Evolutionary conservation across 306 rosid species (phyloP).

Genomic region (Leucaena leucocephala): DNA sequence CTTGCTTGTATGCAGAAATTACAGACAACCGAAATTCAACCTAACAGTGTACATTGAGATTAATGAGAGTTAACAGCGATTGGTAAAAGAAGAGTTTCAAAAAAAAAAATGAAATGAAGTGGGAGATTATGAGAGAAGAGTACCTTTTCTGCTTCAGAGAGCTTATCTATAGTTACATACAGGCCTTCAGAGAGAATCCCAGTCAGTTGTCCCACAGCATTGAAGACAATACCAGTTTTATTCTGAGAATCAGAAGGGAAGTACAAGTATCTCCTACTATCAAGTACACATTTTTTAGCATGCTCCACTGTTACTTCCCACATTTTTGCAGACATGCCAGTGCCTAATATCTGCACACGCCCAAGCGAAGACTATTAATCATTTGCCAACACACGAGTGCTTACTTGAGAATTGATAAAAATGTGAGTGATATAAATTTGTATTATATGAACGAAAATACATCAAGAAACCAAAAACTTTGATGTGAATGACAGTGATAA

Average conservation of each 20-base stretch:
- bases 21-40: constrained; percentile 71
- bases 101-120: background rate
- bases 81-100: constrained; percentile 14
- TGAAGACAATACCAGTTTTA: constrained; percentile 79
- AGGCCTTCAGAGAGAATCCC: constrained; percentile 72
- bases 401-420: constrained; percentile 3
- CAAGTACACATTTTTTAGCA: constrained; percentile 83
- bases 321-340: constrained; percentile 99
- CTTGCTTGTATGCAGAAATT: constrained; percentile 63
- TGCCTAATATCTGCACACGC: constrained; percentile 76
- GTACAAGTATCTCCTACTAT: constrained; percentile 51
- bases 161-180: constrained; percentile 65
- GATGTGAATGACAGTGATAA: no score
- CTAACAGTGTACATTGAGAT: constrained; percentile 47
- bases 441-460: background rate
- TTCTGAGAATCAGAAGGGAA: constrained; percentile 54
- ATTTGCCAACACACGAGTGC: background rate
- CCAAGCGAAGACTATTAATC: constrained; percentile 24
- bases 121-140: constrained; percentile 9
- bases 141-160: constrained; percentile 87
- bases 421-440: background rate
- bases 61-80: constrained; percentile 31
- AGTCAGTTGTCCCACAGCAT: constrained; percentile 80
- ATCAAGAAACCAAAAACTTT: no score
- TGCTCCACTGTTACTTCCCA: constrained; percentile 96